Evolutionary conservation across 2,329 filamentous ascomycete genomes (phyloP), one percentile per base, ranked within the genome.

Genomic region (Aspergillus costaricaensis): DNA sequence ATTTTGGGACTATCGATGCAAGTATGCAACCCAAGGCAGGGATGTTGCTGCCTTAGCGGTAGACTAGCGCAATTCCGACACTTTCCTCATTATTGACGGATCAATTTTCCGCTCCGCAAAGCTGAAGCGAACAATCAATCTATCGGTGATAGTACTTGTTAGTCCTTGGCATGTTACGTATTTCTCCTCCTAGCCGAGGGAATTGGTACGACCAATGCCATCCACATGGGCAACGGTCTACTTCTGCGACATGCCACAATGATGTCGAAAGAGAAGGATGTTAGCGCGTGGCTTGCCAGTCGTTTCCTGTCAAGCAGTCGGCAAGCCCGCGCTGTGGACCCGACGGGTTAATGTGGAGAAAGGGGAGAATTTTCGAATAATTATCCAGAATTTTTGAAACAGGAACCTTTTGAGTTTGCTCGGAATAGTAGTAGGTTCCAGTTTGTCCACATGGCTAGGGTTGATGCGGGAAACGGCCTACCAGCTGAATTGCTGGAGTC

Each of bases 291-390:
- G 27, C 21, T 53, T 53, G 21, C 9, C 23, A 43, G 57, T 53
- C 59, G 55, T 58, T 58, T 57, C 49, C 55, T 58, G 59, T 61
- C 59, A 61, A 43, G 32, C 32, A 36, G 32, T 27, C 32, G 30
- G 25, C 32, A 54, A 43, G 17, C 39, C 32, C 27, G 9, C 53
- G 39, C 53, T 30, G 23, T 43, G 53, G 23, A 55, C 21, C 53
- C 30, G 53, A 30, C 53, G 38, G 38, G 32, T 36, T 36, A 43
- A 8, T 43, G 53, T 39, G 51, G 51, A 41, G 53, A 44, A 32
- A 10, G 39, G 32, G 27, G 39, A 12, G 7, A 41, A 17, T 44
- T 15, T 14, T 23, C 19, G 32, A 36, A 36, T 36, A 36, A 36
- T 36, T 36, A 44, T 23, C n/a, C 30, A 59, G 5, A 44, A 47